These are phyloP conservation scores for Xanthoconium stramineum DNA, from an alignment of 768 basidiomycete species.

Conservation along the genomic window DNA sequence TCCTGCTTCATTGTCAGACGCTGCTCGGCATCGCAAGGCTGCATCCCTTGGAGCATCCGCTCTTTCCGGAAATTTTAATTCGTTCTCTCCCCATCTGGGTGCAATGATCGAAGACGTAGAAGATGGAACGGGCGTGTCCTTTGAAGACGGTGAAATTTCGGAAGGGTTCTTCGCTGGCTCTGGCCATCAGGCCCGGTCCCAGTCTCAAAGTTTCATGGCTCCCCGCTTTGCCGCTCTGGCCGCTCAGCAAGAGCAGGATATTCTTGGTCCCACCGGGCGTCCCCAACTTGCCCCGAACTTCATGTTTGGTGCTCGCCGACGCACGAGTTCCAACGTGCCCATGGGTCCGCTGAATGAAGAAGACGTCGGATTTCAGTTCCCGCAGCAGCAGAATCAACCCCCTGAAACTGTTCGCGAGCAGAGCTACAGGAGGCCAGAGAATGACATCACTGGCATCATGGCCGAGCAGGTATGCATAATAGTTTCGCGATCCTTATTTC, in stretches of 20 bases:
- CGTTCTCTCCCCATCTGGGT: conserved; percentile 76
- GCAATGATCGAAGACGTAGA: conserved; percentile 83
- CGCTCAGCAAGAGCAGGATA: conserved; percentile 63
- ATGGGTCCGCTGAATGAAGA: conserved; percentile 78
- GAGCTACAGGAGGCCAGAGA: conserved; percentile 56
- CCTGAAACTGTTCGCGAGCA: conserved; percentile 31
- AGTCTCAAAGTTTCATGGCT: conserved; percentile 82
- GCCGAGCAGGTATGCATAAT: conserved; percentile 75
- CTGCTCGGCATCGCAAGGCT: conserved; percentile 79
- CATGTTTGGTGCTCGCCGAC: conserved; percentile 73
- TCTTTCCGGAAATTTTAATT: conserved; percentile 59
- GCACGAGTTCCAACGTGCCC: conserved; percentile 48
- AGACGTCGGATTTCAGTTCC: conserved; percentile 79
- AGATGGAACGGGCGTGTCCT: conserved; percentile 48
- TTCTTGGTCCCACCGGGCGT: conserved; percentile 70
- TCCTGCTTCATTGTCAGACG: conserved; percentile 43
- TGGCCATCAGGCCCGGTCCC: conserved; percentile 67
- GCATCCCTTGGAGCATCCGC: conserved; percentile 63
- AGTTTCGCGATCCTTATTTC: background rate
- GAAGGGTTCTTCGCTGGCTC: conserved; percentile 49
- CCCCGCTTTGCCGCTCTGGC: conserved; percentile 85
- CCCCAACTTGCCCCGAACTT: conserved; percentile 91
- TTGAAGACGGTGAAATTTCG: conserved; percentile 78
- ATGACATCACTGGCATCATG: conserved; percentile 87
- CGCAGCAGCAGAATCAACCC: conserved; percentile 54